phyloP scores from a whole-genome alignment of 1,284 basidiomycete genomes.

The Ganoderma lucidum region DNA sequence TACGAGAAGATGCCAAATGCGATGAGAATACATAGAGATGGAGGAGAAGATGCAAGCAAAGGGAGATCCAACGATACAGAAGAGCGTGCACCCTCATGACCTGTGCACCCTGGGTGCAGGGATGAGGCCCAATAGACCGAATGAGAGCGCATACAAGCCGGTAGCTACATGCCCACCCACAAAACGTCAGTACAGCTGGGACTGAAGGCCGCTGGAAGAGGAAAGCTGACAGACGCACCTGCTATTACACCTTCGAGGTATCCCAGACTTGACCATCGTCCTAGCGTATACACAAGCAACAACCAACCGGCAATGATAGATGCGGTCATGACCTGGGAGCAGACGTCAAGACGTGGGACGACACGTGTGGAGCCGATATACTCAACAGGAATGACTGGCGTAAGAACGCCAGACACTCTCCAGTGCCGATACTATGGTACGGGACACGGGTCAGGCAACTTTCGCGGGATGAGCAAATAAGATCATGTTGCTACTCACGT shows the following conservation, averaged over 20 bases:
- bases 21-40: conserved; percentile 13
- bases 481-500: conserved; percentile 55
- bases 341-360: neutral
- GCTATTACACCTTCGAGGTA: conserved; percentile 68
- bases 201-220: conserved; percentile 1
- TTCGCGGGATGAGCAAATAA: neutral
- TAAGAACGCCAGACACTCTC: conserved; percentile 58
- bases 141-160: conserved; percentile 70
- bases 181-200: conserved; percentile 5
- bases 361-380: neutral
- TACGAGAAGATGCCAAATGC: neutral
- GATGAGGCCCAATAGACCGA: conserved; percentile 75
- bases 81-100: conserved; percentile 22
- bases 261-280: conserved; percentile 69
- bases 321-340: conserved; percentile 56
- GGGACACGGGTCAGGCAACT: conserved; percentile 11
- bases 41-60: neutral
- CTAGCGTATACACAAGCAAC: conserved; percentile 64
- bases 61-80: conserved; percentile 42
- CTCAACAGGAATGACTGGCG: conserved; percentile 60
- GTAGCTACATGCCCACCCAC: conserved; percentile 51
- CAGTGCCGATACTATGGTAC: conserved; percentile 41
- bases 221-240: conserved; percentile 50
- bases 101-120: conserved; percentile 57
- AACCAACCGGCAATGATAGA: conserved; percentile 77